A percentile compares a stretch with the other conserved stretches of the same genome.
phyloP scores from a whole-genome alignment of 2,329 filamentous ascomycete genomes.

The Alternaria conjuncta region DNA sequence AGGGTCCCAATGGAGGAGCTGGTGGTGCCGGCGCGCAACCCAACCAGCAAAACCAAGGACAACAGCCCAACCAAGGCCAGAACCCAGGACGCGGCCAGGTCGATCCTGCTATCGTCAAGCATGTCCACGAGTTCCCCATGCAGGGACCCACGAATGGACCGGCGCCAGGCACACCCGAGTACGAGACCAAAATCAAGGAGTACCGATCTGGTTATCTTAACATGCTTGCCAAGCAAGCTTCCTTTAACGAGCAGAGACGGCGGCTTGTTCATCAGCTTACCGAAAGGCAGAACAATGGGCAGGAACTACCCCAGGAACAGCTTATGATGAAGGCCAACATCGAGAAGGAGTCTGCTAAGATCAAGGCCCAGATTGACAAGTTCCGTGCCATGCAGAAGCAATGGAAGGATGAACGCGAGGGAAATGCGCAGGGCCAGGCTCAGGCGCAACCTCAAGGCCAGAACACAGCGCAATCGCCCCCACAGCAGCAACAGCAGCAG shows the following conservation, averaged over 20 bases:
- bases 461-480: conserved; percentile 32
- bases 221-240: conserved; percentile 42
- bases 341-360: conserved; percentile 38
- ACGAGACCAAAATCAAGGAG: conserved; percentile 45
- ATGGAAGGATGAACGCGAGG: conserved; percentile 42
- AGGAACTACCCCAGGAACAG: conserved; percentile 43
- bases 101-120: conserved; percentile 45
- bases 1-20: conserved; percentile 9
- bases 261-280: conserved; percentile 38
- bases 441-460: conserved; percentile 24
- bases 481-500: conserved; percentile 35
- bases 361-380: conserved; percentile 43
- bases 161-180: conserved; percentile 43
- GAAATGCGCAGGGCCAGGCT: conserved; percentile 43
- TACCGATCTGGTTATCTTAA: conserved; percentile 45
- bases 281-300: conserved; percentile 38
- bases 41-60: conserved; percentile 16
- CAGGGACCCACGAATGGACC: conserved; percentile 37
- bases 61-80: conserved; percentile 19
- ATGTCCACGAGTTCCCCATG: conserved; percentile 46
- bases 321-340: conserved; percentile 32
- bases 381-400: conserved; percentile 44
- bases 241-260: conserved; percentile 32
- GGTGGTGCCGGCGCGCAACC: conserved; percentile 6
- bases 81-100: conserved; percentile 19